Conservation (phyloP, 345 rosid species). For the Eucalyptus decipiens region DNA sequence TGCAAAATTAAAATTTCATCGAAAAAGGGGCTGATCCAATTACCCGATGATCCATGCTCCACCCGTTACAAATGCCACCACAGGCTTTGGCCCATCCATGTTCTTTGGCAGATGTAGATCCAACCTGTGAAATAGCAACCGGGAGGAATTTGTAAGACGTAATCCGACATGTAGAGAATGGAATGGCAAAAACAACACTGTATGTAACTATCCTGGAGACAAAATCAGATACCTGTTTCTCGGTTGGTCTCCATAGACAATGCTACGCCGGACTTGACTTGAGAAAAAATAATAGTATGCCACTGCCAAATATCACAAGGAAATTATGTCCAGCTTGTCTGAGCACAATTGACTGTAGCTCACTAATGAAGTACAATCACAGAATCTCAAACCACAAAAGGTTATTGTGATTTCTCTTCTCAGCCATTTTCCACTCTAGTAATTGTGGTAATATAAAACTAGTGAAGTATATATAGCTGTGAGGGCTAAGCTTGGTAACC, state of each 20-base stretch:
- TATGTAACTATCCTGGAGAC: not conserved
- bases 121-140: conserved; percentile 31
- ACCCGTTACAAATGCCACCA: conserved; percentile 88
- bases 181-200: not conserved
- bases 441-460: not conserved
- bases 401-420: not conserved
- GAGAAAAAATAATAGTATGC: conserved; percentile 84
- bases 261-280: conserved; percentile 53
- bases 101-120: conserved; percentile 74
- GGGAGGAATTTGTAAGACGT: not conserved
- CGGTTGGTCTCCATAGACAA: conserved; percentile 92
- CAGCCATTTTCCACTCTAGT: not conserved
- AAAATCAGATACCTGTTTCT: conserved; percentile 57
- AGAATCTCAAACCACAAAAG: not conserved
- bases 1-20: not conserved
- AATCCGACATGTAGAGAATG: not conserved
- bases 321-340: not conserved
- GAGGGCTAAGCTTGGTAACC: not conserved
- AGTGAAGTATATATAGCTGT: not conserved
- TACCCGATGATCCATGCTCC: conserved; percentile 99
- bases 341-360: not conserved
- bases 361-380: not conserved
- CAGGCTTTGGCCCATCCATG: conserved; percentile 65
- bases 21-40: conserved; percentile 5
- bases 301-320: conserved; percentile 40